Percentiles rank a stretch among this genome's conserved stretches.
phyloP scores from a whole-genome alignment of 345 rosid genomes.

The Euclidium syriacum region DNA sequence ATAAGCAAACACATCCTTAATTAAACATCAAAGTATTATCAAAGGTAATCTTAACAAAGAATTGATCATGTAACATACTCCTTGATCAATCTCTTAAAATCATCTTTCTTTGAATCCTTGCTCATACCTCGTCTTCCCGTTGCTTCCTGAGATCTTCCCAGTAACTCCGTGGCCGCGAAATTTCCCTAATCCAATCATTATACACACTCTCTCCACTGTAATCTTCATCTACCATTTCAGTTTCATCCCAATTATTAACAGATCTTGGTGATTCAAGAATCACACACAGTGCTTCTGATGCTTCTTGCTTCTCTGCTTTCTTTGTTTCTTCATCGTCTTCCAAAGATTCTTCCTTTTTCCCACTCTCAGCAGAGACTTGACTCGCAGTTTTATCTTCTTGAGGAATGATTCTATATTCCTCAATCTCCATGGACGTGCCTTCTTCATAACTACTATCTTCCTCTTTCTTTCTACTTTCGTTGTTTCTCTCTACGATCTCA shows the following conservation, averaged over 20 bases:
- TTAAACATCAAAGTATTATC: neutral
- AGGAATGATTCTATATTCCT: neutral
- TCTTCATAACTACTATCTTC: neutral
- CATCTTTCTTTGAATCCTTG: constrained; percentile 40
- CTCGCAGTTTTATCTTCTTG: neutral
- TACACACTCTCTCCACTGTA: constrained; percentile 13
- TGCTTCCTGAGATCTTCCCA: constrained; percentile 63
- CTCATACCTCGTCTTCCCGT: constrained; percentile 53
- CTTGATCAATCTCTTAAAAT: constrained; percentile 49
- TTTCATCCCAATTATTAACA: neutral
- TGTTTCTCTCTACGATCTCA: neutral
- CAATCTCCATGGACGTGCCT: neutral
- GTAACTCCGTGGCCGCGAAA: constrained; percentile 65
- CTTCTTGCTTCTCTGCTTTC: neutral
- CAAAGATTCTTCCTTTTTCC: neutral
- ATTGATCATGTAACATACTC: constrained; percentile 35
- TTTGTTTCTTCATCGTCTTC: neutral
- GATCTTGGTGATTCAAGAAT: neutral
- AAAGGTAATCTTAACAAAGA: neutral
- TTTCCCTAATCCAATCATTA: constrained; percentile 52
- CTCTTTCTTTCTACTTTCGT: neutral
- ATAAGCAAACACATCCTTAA: neutral
- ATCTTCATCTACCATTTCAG: neutral
- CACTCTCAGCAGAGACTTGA: neutral
- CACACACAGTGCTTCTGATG: neutral